phyloP scores from a whole-genome alignment of 2,329 filamentous ascomycete species.

The Claviceps sp. region DNA sequence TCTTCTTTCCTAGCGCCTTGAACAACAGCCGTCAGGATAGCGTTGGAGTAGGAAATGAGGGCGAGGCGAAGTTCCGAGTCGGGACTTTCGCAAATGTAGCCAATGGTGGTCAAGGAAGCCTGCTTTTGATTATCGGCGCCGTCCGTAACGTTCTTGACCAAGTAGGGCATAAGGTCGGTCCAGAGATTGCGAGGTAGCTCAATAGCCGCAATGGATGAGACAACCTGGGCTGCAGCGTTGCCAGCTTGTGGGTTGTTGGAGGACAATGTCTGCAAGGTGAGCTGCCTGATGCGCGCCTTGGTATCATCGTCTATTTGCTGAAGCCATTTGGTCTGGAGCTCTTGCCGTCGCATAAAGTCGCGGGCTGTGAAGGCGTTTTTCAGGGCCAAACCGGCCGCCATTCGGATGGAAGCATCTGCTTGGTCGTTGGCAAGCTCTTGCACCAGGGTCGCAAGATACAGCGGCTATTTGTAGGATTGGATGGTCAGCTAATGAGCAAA shows the following conservation, averaged over 20 bases:
- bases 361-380: conserved; percentile 97
- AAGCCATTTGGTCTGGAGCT: conserved; percentile 89
- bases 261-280: conserved; percentile 75
- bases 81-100: conserved; percentile 95
- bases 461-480: conserved; percentile 44
- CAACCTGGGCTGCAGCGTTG: conserved; percentile 83
- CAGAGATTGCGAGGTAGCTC: conserved; percentile 89
- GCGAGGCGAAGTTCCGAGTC: conserved; percentile 73
- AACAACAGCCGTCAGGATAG: conserved; percentile 93
- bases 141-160: conserved; percentile 86
- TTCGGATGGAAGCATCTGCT: conserved; percentile 70
- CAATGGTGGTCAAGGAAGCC: conserved; percentile 87
- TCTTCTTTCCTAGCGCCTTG: conserved; percentile 97
- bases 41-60: conserved; percentile 80
- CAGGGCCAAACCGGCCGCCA: conserved; percentile 86
- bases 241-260: conserved; percentile 74
- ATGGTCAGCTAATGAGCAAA: conserved; percentile 1
- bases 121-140: conserved; percentile 86
- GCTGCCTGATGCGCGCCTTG: conserved; percentile 76
- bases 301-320: conserved; percentile 67
- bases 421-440: conserved; percentile 88
- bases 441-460: conserved; percentile 85
- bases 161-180: conserved; percentile 74
- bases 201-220: conserved; percentile 86
- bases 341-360: conserved; percentile 74